phyloP scores from a whole-genome alignment of 306 rosid species.

The Quercus suber region DNA sequence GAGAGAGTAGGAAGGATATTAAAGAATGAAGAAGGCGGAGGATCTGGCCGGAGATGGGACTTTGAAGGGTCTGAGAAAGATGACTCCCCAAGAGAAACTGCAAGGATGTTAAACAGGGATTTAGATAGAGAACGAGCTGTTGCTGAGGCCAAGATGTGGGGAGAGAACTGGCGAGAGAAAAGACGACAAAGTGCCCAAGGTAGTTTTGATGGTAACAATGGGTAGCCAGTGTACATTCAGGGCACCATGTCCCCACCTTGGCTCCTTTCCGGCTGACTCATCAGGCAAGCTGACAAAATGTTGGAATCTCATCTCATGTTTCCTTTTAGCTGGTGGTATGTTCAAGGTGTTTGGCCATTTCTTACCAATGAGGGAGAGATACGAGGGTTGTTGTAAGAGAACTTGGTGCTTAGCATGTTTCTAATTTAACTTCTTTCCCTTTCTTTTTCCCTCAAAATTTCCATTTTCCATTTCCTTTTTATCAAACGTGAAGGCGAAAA shows the following conservation, averaged over 20 bases:
- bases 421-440: conserved; percentile 29
- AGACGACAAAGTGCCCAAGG: conserved; percentile 62
- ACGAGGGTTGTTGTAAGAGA: conserved; percentile 29
- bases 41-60: conserved; percentile 75
- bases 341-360: conserved; percentile 21
- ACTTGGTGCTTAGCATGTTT: conserved; percentile 27
- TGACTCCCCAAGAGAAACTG: conserved; percentile 79
- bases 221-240: conserved; percentile 19
- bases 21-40: conserved; percentile 73
- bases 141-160: conserved; percentile 97
- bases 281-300: conserved; percentile 12
- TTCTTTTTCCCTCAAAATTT: neutral
- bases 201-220: conserved; percentile 64
- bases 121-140: conserved; percentile 85
- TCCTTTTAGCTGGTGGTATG: conserved; percentile 26
- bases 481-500: conserved; percentile 12
- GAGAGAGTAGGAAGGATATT: conserved; percentile 59
- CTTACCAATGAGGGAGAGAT: conserved; percentile 5
- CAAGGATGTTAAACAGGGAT: conserved; percentile 64
- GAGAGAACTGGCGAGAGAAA: conserved; percentile 86
- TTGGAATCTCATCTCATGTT: conserved; percentile 25
- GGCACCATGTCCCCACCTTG: conserved; percentile 13
- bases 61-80: conserved; percentile 85
- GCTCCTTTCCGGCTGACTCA: conserved; percentile 18
- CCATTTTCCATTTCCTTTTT: conserved; percentile 5